phyloP scores from a whole-genome alignment of 768 basidiomycete genomes.

The Hirschioporus abietinus region DNA sequence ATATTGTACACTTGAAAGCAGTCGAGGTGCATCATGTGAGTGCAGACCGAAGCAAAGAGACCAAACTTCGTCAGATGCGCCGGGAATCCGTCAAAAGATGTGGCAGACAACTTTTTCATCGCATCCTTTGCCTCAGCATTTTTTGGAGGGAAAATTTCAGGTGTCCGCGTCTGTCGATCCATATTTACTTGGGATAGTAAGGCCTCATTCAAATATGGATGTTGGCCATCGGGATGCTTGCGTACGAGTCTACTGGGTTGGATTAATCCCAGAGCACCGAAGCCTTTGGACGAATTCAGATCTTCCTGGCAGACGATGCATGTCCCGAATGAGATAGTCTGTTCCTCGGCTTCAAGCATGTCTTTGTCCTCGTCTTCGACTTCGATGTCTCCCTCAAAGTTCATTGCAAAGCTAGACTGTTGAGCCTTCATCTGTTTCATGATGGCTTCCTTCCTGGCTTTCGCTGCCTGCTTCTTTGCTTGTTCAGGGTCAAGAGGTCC shows the following conservation, averaged over 20 bases:
- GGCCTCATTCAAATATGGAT: conserved; percentile 63
- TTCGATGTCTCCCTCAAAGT: conserved; percentile 63
- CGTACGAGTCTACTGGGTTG: conserved; percentile 86
- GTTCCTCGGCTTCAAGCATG: conserved; percentile 41
- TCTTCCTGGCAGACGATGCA: conserved; percentile 99
- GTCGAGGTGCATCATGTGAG: conserved; percentile 94
- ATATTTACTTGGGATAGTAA: conserved; percentile 58
- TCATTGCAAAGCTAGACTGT: conserved; percentile 80
- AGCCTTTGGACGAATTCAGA: conserved; percentile 62
- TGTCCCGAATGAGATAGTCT: conserved; percentile 67
- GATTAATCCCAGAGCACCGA: conserved; percentile 81
- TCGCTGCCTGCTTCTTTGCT: conserved; percentile 78
- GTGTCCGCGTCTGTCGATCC: conserved; percentile 41
- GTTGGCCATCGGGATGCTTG: conserved; percentile 63
- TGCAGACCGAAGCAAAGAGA: conserved; percentile 82
- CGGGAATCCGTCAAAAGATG: conserved; percentile 73
- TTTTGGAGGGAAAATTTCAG: conserved; percentile 43
- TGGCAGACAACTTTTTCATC: conserved; percentile 28
- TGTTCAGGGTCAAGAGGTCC: conserved; percentile 50
- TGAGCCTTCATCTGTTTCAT: conserved; percentile 95
- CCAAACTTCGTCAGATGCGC: conserved; percentile 74
- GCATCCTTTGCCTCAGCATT: conserved; percentile 45
- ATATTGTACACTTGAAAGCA: conserved; percentile 89
- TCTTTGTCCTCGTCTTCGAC: conserved; percentile 70
- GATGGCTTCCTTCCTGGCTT: conserved; percentile 87